These are phyloP conservation scores for Tylopilus subfusipes DNA, from an alignment of 768 basidiomycete species.

Conservation along the genomic window DNA sequence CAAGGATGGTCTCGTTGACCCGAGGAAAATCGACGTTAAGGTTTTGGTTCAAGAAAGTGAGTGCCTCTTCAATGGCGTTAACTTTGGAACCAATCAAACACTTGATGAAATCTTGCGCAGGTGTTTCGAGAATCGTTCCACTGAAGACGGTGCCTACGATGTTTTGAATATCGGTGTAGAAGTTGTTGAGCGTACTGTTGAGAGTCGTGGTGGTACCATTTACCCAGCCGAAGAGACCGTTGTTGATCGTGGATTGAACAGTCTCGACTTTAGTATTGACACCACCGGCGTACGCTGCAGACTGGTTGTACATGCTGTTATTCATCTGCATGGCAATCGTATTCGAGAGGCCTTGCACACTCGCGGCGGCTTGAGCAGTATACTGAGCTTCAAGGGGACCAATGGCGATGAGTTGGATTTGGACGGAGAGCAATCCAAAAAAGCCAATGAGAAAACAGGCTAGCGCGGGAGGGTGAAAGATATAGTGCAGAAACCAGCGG, in stretches of 20 bases:
- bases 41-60: constrained; percentile 91
- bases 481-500: constrained; percentile 87
- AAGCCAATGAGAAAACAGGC: constrained; percentile 92
- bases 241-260: constrained; percentile 76
- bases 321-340: constrained; percentile 77
- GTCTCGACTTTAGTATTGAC: constrained; percentile 69
- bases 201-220: constrained; percentile 84
- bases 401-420: constrained; percentile 82
- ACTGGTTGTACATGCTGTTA: constrained; percentile 78
- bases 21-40: constrained; percentile 76
- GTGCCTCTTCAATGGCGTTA: constrained; percentile 75
- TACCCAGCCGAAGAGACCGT: constrained; percentile 93
- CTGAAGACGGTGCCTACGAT: constrained; percentile 79
- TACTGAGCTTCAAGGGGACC: constrained; percentile 70
- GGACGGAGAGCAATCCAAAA: constrained; percentile 80
- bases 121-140: constrained; percentile 74
- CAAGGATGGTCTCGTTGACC: constrained; percentile 69
- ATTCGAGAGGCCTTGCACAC: constrained; percentile 62
- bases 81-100: constrained; percentile 94
- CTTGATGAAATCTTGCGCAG: constrained; percentile 81
- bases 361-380: constrained; percentile 54
- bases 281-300: constrained; percentile 67
- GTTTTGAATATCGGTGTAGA: constrained; percentile 83
- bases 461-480: constrained; percentile 88
- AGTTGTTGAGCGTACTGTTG: constrained; percentile 80